A percentile compares a stretch with the other conserved stretches of the same genome.
These are phyloP conservation scores for Camellia sinensis DNA, from an alignment of 148 eudicot species.

Conservation along the genomic window DNA sequence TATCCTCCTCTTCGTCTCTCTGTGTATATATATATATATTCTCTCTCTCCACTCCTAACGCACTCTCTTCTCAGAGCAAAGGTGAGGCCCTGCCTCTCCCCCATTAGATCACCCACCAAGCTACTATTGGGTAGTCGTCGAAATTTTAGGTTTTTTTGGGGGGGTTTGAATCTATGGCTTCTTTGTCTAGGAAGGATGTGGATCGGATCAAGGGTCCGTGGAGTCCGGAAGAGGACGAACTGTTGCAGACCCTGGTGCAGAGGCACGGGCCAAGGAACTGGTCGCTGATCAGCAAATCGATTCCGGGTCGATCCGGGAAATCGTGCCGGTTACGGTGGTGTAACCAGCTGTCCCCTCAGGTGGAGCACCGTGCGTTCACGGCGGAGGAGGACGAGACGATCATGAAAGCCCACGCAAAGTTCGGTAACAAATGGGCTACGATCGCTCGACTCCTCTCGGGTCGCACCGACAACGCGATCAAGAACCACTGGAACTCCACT, in stretches of 20 bases:
- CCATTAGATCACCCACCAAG: background rate
- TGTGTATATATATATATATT: conserved; percentile 12
- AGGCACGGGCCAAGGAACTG: conserved; percentile 62
- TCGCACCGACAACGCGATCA: conserved; percentile 65
- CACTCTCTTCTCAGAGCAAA: conserved; percentile 8
- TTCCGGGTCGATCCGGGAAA: conserved; percentile 61
- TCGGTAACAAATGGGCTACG: conserved; percentile 70
- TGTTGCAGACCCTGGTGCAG: conserved; percentile 34
- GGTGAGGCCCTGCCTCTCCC: conserved; percentile 36
- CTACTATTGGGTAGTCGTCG: background rate
- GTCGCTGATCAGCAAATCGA: conserved; percentile 50
- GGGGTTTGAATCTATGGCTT: conserved; percentile 18
- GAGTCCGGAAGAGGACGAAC: conserved; percentile 64
- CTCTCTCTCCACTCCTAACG: background rate
- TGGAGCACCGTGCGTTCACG: conserved; percentile 56
- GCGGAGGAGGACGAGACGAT: conserved; percentile 53
- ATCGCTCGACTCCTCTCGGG: conserved; percentile 54
- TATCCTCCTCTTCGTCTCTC: conserved; percentile 13
- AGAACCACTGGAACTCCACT: conserved; percentile 65
- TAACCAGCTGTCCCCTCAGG: conserved; percentile 62
- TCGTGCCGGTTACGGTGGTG: conserved; percentile 69
- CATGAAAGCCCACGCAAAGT: conserved; percentile 45
- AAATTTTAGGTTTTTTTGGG: background rate
- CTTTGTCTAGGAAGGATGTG: conserved; percentile 21
- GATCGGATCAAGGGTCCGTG: conserved; percentile 70